phyloP scores from a whole-genome alignment of 2,329 filamentous ascomycete species.

The Ophiostoma piceae region DNA sequence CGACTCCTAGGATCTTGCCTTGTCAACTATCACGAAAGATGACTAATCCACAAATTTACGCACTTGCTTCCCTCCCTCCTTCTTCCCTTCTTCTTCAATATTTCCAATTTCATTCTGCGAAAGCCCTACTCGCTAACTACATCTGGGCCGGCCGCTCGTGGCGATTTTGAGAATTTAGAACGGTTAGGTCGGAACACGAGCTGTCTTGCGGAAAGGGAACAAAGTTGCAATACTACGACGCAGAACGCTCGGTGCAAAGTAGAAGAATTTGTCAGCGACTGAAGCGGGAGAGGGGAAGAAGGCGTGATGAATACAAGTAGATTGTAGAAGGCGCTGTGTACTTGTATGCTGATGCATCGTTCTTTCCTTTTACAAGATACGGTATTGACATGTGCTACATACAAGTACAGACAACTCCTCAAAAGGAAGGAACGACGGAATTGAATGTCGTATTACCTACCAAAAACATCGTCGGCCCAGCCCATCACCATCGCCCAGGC shows the following conservation, averaged over 20 bases:
- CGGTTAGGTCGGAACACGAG: slow-evolving; percentile 5
- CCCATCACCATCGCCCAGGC: background rate
- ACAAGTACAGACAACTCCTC: background rate
- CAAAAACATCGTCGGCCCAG: background rate
- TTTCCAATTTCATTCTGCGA: background rate
- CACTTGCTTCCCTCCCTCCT: background rate
- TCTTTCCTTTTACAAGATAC: background rate
- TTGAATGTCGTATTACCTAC: background rate
- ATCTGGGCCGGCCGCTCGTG: background rate
- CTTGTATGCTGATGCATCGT: background rate
- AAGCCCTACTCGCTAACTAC: slow-evolving; percentile 2
- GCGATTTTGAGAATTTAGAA: background rate
- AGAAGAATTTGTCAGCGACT: background rate
- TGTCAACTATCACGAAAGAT: background rate
- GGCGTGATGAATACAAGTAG: background rate
- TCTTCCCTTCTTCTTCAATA: background rate
- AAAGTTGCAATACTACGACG: background rate
- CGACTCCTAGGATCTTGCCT: background rate
- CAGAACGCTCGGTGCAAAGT: background rate
- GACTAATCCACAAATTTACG: background rate
- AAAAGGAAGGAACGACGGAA: background rate
- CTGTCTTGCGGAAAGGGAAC: background rate
- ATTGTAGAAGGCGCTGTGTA: background rate
- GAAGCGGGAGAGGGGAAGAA: background rate
- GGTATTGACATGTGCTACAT: background rate